Conservation (phyloP, 2,329 filamentous ascomycete species). For the Colletotrichum sp. region DNA sequence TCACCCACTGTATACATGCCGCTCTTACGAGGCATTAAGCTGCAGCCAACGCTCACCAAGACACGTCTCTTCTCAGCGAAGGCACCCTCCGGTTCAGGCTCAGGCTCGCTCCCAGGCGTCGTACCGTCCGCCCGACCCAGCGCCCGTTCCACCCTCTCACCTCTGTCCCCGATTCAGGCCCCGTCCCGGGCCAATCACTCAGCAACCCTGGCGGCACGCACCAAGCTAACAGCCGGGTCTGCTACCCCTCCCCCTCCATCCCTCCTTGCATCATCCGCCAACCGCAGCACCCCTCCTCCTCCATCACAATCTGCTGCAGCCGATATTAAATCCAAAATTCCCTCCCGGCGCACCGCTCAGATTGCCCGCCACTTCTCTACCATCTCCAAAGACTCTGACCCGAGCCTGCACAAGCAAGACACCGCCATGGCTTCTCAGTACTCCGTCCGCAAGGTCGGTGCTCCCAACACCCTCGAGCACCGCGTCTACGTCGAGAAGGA, state of each 20-base stretch:
- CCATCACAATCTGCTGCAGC: slow-evolving; percentile 14
- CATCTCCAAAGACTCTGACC: slow-evolving; percentile 28
- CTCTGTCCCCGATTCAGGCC: slow-evolving; percentile 22
- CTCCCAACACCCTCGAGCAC: slow-evolving; percentile 94
- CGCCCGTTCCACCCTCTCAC: slow-evolving; percentile 17
- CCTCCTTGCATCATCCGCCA: slow-evolving; percentile 27
- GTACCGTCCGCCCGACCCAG: slow-evolving; percentile 17
- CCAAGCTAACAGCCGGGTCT: slow-evolving; percentile 22
- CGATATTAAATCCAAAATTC: slow-evolving; percentile 43
- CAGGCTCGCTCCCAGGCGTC: slow-evolving; percentile 1
- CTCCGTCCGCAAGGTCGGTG: slow-evolving; percentile 83
- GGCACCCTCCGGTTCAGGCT: background rate
- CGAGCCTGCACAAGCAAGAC: slow-evolving; percentile 21
- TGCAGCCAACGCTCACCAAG: slow-evolving; percentile 11
- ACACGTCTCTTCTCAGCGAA: background rate
- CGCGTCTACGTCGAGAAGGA: slow-evolving; percentile 98
- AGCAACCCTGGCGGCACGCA: slow-evolving; percentile 30
- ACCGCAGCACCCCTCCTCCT: slow-evolving; percentile 17
- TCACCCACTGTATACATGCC: slow-evolving; percentile 8
- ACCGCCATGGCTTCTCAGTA: slow-evolving; percentile 69
- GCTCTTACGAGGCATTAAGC: slow-evolving; percentile 18
- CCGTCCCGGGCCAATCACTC: slow-evolving; percentile 33
- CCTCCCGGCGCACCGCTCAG: slow-evolving; percentile 56
- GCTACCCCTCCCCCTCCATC: slow-evolving; percentile 36
- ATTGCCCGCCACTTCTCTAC: slow-evolving; percentile 60